A percentile compares a stretch with the other conserved stretches of the same genome.
Conservation (phyloP, 768 basidiomycete species). For the Mycena kentingensis region DNA sequence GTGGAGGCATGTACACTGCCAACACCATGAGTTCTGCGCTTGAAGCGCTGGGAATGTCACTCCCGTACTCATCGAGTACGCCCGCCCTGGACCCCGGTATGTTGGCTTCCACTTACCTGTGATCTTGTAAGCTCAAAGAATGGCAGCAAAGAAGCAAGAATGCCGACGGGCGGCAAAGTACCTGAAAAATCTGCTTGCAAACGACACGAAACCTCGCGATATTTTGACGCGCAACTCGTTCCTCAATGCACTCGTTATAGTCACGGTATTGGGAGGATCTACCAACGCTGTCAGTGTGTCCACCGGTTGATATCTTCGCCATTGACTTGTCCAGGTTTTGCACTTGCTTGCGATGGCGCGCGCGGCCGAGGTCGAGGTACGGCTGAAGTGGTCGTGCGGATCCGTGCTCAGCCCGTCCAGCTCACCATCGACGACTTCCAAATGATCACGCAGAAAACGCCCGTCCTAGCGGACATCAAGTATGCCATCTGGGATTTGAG, state of each 20-base stretch:
- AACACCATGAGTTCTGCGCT: slow-evolving; percentile 88
- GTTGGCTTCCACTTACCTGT: slow-evolving; percentile 4
- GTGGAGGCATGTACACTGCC: slow-evolving; percentile 89
- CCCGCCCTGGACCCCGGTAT: slow-evolving; percentile 74
- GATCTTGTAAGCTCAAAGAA: neutral
- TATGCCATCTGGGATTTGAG: slow-evolving; percentile 31
- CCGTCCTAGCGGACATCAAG: slow-evolving; percentile 85
- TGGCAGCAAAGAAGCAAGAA: slow-evolving; percentile 78
- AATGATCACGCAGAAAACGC: slow-evolving; percentile 73
- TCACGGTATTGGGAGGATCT: slow-evolving; percentile 82
- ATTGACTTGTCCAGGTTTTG: slow-evolving; percentile 54
- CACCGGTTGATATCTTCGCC: neutral
- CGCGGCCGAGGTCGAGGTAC: slow-evolving; percentile 59
- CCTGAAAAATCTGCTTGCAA: slow-evolving; percentile 69
- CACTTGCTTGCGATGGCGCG: slow-evolving; percentile 86
- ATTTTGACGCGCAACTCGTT: slow-evolving; percentile 73
- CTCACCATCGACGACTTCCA: slow-evolving; percentile 89
- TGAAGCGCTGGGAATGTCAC: slow-evolving; percentile 82
- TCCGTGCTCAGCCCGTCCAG: slow-evolving; percentile 29
- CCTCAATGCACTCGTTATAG: slow-evolving; percentile 79
- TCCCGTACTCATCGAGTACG: slow-evolving; percentile 80
- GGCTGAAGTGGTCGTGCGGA: too few species aligned
- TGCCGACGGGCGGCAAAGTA: slow-evolving; percentile 78
- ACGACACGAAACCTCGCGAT: slow-evolving; percentile 82
- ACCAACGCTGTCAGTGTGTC: slow-evolving; percentile 72